phyloP scores from a whole-genome alignment of 495 filamentous ascomycete species.

The Neurospora discreta region DNA sequence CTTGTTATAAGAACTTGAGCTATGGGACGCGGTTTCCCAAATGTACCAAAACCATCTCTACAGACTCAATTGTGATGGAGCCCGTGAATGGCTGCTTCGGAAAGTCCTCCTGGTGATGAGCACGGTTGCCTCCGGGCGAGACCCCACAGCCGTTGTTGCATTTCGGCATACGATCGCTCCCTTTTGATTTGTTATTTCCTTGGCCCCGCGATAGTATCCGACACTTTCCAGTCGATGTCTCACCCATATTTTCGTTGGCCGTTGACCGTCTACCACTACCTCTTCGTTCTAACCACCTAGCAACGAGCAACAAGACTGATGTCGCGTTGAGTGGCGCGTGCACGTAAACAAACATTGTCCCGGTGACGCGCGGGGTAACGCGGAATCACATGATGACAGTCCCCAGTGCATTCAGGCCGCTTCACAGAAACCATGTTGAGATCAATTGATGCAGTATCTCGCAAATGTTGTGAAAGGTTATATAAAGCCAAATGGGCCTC shows the following conservation, averaged over 20 bases:
- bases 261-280: too few relatives aligned
- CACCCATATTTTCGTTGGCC: not conserved
- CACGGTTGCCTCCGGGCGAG: not conserved
- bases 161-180: not conserved
- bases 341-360: slow-evolving; percentile 1
- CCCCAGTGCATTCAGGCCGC: not conserved
- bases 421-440: not conserved
- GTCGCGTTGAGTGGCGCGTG: not conserved
- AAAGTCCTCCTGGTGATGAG: not conserved
- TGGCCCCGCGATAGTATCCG: not conserved
- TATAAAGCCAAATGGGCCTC: not conserved
- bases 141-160: not conserved
- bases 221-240: not conserved
- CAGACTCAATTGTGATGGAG: not conserved
- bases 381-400: slow-evolving; percentile 8
- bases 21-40: not conserved
- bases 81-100: not conserved
- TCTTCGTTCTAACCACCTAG: not conserved
- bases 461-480: not conserved
- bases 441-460: not conserved
- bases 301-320: not conserved
- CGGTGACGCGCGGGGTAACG: slow-evolving; percentile 8
- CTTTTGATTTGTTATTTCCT: not conserved
- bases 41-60: not conserved
- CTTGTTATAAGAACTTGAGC: not conserved